A percentile compares a stretch with the other conserved stretches of the same genome.
Evolutionary conservation across 106 monocot genomes (phyloP).

Genomic region (Dioscorea alata): DNA sequence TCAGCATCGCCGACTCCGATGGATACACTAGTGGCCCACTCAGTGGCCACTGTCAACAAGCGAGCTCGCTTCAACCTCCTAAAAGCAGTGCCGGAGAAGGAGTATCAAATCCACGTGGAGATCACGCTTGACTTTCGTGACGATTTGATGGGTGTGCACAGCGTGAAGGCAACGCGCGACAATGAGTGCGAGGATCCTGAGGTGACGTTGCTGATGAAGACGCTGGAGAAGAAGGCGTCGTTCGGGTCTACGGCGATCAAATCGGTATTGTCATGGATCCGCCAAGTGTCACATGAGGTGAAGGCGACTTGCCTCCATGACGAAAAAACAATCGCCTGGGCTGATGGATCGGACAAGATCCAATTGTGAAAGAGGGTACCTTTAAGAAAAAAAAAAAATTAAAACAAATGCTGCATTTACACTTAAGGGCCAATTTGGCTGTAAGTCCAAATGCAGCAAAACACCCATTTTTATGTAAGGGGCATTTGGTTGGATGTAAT

Average conservation of each 20-base stretch:
- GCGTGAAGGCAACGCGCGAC: constrained; percentile 60
- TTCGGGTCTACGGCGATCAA: constrained; percentile 33
- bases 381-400: no score
- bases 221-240: constrained; percentile 63
- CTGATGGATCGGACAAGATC: constrained; percentile 60
- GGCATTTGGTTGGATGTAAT: no score
- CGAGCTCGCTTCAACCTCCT: constrained; percentile 64
- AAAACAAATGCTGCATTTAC: no score
- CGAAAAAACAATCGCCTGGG: constrained; percentile 13
- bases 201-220: constrained; percentile 58
- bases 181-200: constrained; percentile 62
- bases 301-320: constrained; percentile 24
- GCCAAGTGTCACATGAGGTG: constrained; percentile 73
- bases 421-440: no score
- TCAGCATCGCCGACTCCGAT: background rate
- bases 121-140: constrained; percentile 93
- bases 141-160: constrained; percentile 93
- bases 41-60: constrained; percentile 73
- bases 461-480: no score
- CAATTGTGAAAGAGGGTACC: no score
- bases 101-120: constrained; percentile 73
- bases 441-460: no score
- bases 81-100: constrained; percentile 1
- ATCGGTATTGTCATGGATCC: constrained; percentile 42
- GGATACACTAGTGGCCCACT: constrained; percentile 50